Conservation (phyloP, 2,329 filamentous ascomycete species). For the Paraphaeosphaeria sporulosa region DNA sequence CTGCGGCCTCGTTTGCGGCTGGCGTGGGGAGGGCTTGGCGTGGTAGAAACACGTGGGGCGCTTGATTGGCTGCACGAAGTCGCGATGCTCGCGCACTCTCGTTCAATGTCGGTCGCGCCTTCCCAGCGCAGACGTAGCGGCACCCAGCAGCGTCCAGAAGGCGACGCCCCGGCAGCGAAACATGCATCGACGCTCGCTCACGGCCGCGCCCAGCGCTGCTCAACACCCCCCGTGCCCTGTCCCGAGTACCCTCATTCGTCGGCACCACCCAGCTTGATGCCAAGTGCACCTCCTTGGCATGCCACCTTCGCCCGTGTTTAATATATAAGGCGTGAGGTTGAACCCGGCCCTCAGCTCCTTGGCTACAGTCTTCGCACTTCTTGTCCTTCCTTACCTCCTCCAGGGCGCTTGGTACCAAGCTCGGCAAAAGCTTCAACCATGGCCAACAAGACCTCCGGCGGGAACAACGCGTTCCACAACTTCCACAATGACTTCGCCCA, state of each 20-base stretch:
- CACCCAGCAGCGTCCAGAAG: background rate
- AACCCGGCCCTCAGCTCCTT: constrained; percentile 5
- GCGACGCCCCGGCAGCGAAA: background rate
- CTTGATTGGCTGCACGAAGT: background rate
- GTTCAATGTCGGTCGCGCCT: background rate
- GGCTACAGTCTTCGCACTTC: constrained; percentile 15
- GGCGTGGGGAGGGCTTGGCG: constrained; percentile 61
- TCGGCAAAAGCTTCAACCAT: constrained; percentile 25
- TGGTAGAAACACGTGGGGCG: background rate
- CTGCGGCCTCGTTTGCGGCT: constrained; percentile 74
- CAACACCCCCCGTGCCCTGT: constrained; percentile 6
- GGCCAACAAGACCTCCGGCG: constrained; percentile 32
- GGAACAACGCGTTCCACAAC: constrained; percentile 43
- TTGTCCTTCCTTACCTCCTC: constrained; percentile 20
- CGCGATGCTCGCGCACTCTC: background rate
- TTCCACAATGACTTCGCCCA: constrained; percentile 77
- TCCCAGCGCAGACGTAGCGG: constrained; percentile 1
- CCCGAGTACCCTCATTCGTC: constrained; percentile 3
- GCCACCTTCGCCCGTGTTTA: background rate
- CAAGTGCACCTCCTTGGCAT: constrained; percentile 12
- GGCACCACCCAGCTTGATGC: background rate
- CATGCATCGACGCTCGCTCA: constrained; percentile 3
- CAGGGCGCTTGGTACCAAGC: constrained; percentile 20
- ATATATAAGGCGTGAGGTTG: constrained; percentile 7
- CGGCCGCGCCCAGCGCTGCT: constrained; percentile 1